phyloP scores from a whole-genome alignment of 306 rosid genomes.

The Dryas drummondii region DNA sequence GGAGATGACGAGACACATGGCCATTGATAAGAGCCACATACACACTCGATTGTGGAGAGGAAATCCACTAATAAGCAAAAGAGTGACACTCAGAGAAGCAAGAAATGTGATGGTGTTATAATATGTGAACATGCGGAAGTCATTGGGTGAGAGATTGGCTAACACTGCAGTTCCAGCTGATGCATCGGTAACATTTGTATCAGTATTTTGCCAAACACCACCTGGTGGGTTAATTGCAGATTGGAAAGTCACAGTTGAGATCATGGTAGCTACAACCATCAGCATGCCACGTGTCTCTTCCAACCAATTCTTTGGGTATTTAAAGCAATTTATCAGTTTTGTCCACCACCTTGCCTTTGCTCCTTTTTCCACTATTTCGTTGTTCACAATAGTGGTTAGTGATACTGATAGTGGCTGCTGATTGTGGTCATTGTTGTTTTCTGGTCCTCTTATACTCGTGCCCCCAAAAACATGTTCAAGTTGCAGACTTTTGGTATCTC shows the following conservation, averaged over 20 bases:
- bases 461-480: no score
- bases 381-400: no score
- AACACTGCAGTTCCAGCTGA: conserved; percentile 35
- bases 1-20: conserved; percentile 25
- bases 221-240: background rate
- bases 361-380: no score
- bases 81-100: conserved; percentile 26
- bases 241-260: background rate
- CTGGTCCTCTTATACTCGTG: no score
- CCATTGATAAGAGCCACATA: conserved; percentile 26
- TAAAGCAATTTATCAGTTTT: no score
- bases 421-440: no score
- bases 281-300: conserved; percentile 18
- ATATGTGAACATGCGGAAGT: conserved; percentile 8
- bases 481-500: no score
- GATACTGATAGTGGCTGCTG: no score
- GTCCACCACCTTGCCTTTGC: no score
- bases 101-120: conserved; percentile 34
- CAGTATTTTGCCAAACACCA: background rate
- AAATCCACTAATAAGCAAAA: conserved; percentile 38
- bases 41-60: conserved; percentile 19
- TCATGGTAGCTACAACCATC: conserved; percentile 30
- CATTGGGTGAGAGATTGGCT: background rate
- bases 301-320: background rate
- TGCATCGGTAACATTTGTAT: no score